Evolutionary conservation across 1,284 basidiomycete genomes (phyloP), one percentile per base, ranked within the genome.

Genomic region (Cutaneotrichosporon cavernicola): DNA sequence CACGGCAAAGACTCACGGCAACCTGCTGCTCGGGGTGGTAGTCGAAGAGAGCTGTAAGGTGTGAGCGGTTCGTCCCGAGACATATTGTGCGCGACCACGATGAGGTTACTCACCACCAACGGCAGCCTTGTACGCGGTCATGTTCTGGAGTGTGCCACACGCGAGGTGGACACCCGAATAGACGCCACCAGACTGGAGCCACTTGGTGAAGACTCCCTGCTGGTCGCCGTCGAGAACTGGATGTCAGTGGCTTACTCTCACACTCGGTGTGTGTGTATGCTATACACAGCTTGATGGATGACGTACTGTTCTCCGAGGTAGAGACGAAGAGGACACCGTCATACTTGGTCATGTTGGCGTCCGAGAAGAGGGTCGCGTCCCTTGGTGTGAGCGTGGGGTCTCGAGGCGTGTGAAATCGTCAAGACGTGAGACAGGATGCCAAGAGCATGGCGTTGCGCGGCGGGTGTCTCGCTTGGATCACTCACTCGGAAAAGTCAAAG

Each of bases 281-380:
- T 22, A 38, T 43, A 43, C 21, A 13, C 14, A 31, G 31, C 8
- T 38, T n/a, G 50, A 16, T 22, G 7, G 21, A 46, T 32, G 10
- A 73, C 82, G 34, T 62, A 85, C 86, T 82, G 79, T 86, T 84
- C n/a, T 89, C 89, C 11, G 36, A 1, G 88, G 86, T 90, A 65
- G 83, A 85, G 59, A 92, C 77, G 74, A 92, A 92, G 67, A 91
- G 75, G 26, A 92, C 70, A 0, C 84, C 85, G 73, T 90, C 89
- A 71, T 87, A 91, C 22, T 75, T 73, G 9, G 81, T 78, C 55
- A 91, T 80, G 47, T 80, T 83, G 3, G 82, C 79, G 66, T 87
- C 85, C 4, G 78, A 87, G 74, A 91, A 90, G 72, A 81, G 80
- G 0, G 78, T 74, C 63, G 80, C 73, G 71, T 90, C 88, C 73